These are phyloP conservation scores for Camellia japonica DNA, from an alignment of 148 eudicot genomes.

Conservation along the genomic window DNA sequence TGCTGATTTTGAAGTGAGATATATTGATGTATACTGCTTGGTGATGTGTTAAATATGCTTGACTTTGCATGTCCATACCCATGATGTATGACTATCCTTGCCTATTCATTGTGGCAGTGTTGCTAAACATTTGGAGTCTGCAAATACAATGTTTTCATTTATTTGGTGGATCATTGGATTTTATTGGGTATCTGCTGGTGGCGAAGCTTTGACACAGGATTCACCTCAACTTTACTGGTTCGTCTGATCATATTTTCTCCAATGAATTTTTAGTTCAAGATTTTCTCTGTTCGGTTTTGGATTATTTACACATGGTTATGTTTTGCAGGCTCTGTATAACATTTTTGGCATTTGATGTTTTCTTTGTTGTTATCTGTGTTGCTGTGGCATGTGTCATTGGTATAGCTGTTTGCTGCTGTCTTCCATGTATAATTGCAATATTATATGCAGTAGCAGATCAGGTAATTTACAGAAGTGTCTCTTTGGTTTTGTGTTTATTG, in stretches of 20 bases:
- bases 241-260: conserved; percentile 7
- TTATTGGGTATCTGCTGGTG: conserved; percentile 93
- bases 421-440: conserved; percentile 89
- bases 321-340: conserved; percentile 78
- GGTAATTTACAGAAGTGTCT: conserved; percentile 35
- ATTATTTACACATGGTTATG: conserved; percentile 23
- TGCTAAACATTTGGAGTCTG: conserved; percentile 89
- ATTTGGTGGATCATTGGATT: conserved; percentile 99
- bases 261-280: not conserved
- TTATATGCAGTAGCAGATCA: conserved; percentile 91
- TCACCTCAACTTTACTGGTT: conserved; percentile 95
- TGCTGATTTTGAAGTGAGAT: not conserved
- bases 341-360: conserved; percentile 86
- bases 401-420: conserved; percentile 89
- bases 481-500: not conserved
- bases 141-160: conserved; percentile 89
- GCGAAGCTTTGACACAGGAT: conserved; percentile 51
- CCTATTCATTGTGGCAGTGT: conserved; percentile 41
- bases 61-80: not conserved
- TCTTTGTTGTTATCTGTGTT: conserved; percentile 89
- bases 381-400: conserved; percentile 92
- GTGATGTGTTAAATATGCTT: not conserved
- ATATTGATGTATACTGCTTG: not conserved
- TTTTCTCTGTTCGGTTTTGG: not conserved
- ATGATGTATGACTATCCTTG: not conserved